A percentile compares a stretch with the other conserved stretches of the same genome.
Conservation (phyloP, 2,329 filamentous ascomycete genomes). For the Diaporthe batatas region DNA sequence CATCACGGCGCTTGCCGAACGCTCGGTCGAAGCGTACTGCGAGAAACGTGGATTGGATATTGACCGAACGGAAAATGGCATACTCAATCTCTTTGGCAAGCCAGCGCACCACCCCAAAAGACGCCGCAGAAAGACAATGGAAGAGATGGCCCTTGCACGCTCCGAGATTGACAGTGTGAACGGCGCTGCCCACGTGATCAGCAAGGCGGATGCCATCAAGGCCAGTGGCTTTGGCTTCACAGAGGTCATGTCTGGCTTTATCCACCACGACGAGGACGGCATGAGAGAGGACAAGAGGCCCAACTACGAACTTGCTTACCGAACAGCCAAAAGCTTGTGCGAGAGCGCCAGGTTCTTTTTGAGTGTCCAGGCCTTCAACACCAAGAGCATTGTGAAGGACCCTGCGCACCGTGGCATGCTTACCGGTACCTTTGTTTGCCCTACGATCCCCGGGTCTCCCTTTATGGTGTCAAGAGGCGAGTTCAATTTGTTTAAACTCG, state of each 20-base stretch:
- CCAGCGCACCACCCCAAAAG: constrained; percentile 55
- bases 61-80: constrained; percentile 59
- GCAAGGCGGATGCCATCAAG: constrained; percentile 57
- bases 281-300: constrained; percentile 60
- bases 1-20: constrained; percentile 76
- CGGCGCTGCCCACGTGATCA: constrained; percentile 55
- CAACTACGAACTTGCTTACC: constrained; percentile 67
- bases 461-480: constrained; percentile 71
- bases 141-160: constrained; percentile 43
- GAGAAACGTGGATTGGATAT: constrained; percentile 58
- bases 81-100: constrained; percentile 67
- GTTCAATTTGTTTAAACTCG: constrained; percentile 69
- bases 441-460: constrained; percentile 66
- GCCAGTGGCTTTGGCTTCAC: constrained; percentile 70
- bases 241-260: constrained; percentile 74
- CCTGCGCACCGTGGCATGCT: constrained; percentile 65
- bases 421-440: constrained; percentile 71
- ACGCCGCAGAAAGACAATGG: constrained; percentile 14
- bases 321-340: constrained; percentile 65
- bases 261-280: constrained; percentile 64
- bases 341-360: constrained; percentile 71
- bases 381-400: constrained; percentile 60
- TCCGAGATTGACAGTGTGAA: constrained; percentile 52
- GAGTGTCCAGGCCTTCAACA: constrained; percentile 69
- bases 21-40: constrained; percentile 68